A percentile compares a stretch with the other conserved stretches of the same genome.
Evolutionary conservation across 164 flowering plant species (phyloP).

Genomic region (Platanus orientalis): DNA sequence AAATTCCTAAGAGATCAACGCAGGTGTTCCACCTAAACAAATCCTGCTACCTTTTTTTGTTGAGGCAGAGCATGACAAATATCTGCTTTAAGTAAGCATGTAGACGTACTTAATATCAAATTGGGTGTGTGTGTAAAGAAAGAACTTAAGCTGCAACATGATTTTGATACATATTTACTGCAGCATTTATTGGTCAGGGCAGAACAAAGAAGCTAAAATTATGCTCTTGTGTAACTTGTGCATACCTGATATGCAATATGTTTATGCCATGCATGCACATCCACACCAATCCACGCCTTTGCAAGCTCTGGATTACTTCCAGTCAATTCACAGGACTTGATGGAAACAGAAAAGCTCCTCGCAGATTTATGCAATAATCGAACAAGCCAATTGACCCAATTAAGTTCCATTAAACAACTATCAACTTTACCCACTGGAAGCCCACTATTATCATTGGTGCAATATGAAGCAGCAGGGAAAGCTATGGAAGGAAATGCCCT

Average conservation of each 20-base stretch:
- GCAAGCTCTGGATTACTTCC: slow-evolving; percentile 44
- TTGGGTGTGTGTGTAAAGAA: too few species aligned
- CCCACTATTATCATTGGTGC: too few species aligned
- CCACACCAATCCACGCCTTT: slow-evolving; percentile 69
- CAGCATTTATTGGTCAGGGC: too few species aligned
- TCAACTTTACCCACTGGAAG: slow-evolving; percentile 8
- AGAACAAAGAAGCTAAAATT: too few species aligned
- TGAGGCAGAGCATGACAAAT: too few species aligned
- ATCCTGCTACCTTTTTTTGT: too few species aligned
- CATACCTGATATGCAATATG: slow-evolving; percentile 53
- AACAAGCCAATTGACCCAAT: slow-evolving; percentile 41
- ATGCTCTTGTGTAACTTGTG: not conserved
- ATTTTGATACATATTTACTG: too few species aligned
- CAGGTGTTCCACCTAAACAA: not conserved
- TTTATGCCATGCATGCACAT: slow-evolving; percentile 67
- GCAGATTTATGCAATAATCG: slow-evolving; percentile 57
- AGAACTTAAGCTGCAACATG: too few species aligned
- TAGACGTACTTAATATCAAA: too few species aligned
- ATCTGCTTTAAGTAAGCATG: too few species aligned
- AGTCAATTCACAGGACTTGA: slow-evolving; percentile 30
- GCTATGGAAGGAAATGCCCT: too few species aligned
- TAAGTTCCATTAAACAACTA: slow-evolving; percentile 17
- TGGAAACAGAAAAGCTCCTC: slow-evolving; percentile 41
- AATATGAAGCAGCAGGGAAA: too few species aligned
- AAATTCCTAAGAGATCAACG: not conserved